Percentiles rank a stretch among this genome's conserved stretches.
These are phyloP conservation scores for Earliella scabrosa DNA, from an alignment of 1,284 basidiomycete genomes.

Conservation along the genomic window DNA sequence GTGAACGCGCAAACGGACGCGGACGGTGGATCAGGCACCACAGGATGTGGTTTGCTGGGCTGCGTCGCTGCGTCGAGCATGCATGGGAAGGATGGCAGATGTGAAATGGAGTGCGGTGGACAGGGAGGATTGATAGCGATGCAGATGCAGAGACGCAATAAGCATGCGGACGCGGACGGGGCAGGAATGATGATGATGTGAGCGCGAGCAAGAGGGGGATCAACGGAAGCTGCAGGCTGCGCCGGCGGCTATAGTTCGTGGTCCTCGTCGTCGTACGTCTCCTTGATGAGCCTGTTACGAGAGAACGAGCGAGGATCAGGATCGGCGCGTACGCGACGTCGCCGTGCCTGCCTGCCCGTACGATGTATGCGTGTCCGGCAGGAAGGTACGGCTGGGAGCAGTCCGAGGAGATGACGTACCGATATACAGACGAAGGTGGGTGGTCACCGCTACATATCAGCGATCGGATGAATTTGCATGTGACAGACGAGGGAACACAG, in stretches of 20 bases:
- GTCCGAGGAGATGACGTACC: slow-evolving; percentile 44
- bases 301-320: slow-evolving; percentile 12
- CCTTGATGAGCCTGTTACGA: slow-evolving; percentile 73
- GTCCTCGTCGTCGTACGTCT: slow-evolving; percentile 92
- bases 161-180: too few relatives aligned
- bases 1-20: too few relatives aligned
- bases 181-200: not conserved
- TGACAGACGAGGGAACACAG: not conserved
- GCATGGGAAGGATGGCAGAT: too few relatives aligned
- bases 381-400: not conserved
- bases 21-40: too few relatives aligned
- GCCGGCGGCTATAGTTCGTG: slow-evolving; percentile 58
- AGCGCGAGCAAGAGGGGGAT: not conserved
- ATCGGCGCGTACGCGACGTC: slow-evolving; percentile 6
- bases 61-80: too few relatives aligned
- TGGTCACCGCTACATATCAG: slow-evolving; percentile 78
- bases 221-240: too few relatives aligned
- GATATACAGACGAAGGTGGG: slow-evolving; percentile 89
- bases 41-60: too few relatives aligned
- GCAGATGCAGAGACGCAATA: too few relatives aligned
- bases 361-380: too few relatives aligned
- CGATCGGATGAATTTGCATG: not conserved
- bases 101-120: too few relatives aligned
- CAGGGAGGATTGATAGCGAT: too few relatives aligned
- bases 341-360: not conserved